Conservation (phyloP, 177 flowering plant genomes). For the Vitis hybrid region DNA sequence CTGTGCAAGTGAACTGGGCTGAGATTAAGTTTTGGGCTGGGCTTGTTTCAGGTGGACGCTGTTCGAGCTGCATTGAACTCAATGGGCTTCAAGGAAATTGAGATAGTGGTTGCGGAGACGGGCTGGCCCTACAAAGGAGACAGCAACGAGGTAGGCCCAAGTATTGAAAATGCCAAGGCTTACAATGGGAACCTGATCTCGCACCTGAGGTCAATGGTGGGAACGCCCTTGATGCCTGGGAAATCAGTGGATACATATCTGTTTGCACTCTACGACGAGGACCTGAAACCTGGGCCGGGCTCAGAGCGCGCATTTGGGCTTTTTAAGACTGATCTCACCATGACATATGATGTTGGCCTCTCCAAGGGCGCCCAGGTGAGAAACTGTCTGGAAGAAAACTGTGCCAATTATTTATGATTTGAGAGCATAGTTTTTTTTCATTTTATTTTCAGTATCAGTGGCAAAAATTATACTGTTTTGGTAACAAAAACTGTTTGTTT, state of each 20-base stretch:
- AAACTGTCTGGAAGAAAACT: not conserved
- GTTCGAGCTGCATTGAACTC: conserved; percentile 62
- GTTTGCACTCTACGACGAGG: conserved; percentile 88
- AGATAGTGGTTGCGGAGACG: conserved; percentile 92
- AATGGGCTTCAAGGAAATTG: conserved; percentile 61
- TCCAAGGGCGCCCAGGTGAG: conserved; percentile 62
- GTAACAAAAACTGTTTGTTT: too few relatives aligned
- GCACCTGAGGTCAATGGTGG: conserved; percentile 77
- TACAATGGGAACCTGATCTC: conserved; percentile 75
- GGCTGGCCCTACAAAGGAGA: conserved; percentile 97
- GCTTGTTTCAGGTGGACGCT: conserved; percentile 66
- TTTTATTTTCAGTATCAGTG: too few relatives aligned
- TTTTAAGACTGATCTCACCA: conserved; percentile 74
- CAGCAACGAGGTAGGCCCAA: conserved; percentile 63
- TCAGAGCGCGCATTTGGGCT: conserved; percentile 92
- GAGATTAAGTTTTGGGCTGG: too few relatives aligned
- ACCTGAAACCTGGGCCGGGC: conserved; percentile 78
- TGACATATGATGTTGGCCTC: conserved; percentile 73
- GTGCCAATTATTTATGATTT: too few relatives aligned
- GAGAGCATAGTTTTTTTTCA: too few relatives aligned
- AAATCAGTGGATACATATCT: conserved; percentile 83
- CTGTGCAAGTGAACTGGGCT: too few relatives aligned
- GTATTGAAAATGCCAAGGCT: conserved; percentile 82
- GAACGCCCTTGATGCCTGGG: conserved; percentile 96
- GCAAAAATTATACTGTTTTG: too few relatives aligned